phyloP scores from a whole-genome alignment of 257 asterid species.

The Solanum chiquidenum region DNA sequence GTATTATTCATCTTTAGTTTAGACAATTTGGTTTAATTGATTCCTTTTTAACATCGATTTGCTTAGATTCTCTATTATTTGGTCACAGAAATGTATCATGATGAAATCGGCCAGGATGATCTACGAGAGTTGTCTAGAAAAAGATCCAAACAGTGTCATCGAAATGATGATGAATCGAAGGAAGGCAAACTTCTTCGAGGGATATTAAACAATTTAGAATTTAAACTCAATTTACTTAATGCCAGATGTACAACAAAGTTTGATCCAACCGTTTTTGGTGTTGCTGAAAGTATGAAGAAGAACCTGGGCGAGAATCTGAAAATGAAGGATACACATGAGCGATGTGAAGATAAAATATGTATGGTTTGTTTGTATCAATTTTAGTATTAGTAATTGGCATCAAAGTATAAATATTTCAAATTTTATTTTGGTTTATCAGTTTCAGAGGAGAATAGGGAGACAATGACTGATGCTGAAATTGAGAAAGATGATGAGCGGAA shows the following conservation, averaged over 20 bases:
- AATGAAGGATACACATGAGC: background rate
- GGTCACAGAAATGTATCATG: background rate
- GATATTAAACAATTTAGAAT: background rate
- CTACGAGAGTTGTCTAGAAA: background rate
- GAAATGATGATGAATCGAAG: background rate
- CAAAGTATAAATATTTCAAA: background rate
- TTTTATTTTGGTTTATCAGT: background rate
- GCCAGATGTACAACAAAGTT: background rate
- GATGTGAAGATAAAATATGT: background rate
- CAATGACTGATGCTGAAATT: background rate
- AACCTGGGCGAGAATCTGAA: background rate
- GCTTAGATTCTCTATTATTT: background rate
- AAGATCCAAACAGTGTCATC: background rate
- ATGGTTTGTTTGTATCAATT: background rate
- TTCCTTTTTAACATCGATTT: background rate
- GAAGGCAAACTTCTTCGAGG: background rate
- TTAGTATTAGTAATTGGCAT: background rate
- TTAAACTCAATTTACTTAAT: background rate
- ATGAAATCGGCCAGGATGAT: background rate
- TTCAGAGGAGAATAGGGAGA: background rate
- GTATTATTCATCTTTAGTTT: background rate
- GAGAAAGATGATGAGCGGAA: background rate
- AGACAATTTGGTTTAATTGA: background rate
- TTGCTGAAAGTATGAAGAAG: background rate
- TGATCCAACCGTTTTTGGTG: background rate